A percentile compares a stretch with the other conserved stretches of the same genome.
Evolutionary conservation across 78 protist genomes (phyloP).

Genomic region (Capsaspora owczarzaki): DNA sequence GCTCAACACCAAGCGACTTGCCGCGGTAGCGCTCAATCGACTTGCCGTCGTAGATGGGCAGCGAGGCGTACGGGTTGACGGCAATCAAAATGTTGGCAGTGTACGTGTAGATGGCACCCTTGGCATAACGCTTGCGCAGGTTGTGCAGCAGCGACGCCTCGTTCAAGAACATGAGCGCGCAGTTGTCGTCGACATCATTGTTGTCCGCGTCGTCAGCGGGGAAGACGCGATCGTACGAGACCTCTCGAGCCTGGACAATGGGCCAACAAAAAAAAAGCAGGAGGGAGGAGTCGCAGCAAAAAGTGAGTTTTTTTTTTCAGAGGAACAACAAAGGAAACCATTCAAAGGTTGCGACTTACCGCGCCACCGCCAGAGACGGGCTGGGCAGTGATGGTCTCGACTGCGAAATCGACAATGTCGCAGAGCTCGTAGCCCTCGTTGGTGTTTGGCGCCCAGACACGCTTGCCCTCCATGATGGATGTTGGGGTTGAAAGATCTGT

Average conservation of each 20-base stretch:
- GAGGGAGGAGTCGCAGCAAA: not conserved
- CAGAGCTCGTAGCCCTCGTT: not conserved
- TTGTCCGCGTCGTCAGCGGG: not conserved
- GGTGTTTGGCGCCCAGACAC: not conserved
- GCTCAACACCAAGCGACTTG: slow-evolving; percentile 52
- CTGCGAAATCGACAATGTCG: not conserved
- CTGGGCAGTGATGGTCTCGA: not conserved
- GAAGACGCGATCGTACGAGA: not conserved
- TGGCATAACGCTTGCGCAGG: not conserved
- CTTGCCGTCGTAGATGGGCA: slow-evolving; percentile 12
- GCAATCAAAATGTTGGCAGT: slow-evolving; percentile 30
- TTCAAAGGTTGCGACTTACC: not conserved
- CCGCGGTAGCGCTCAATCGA: slow-evolving; percentile 30
- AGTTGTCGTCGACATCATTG: not conserved
- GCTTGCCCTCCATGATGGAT: too few relatives aligned
- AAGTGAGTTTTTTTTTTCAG: not conserved
- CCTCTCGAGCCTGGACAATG: not conserved
- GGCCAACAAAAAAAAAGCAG: not conserved
- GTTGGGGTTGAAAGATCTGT: too few relatives aligned
- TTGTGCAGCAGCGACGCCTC: slow-evolving; percentile 18
- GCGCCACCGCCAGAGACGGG: not conserved
- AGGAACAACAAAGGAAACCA: not conserved
- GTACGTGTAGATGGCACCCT: slow-evolving; percentile 24
- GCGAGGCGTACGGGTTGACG: slow-evolving; percentile 20
- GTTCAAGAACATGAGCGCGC: slow-evolving; percentile 12